phyloP scores from a whole-genome alignment of 2,329 filamentous ascomycete species.

The Neofusicoccum ribis region DNA sequence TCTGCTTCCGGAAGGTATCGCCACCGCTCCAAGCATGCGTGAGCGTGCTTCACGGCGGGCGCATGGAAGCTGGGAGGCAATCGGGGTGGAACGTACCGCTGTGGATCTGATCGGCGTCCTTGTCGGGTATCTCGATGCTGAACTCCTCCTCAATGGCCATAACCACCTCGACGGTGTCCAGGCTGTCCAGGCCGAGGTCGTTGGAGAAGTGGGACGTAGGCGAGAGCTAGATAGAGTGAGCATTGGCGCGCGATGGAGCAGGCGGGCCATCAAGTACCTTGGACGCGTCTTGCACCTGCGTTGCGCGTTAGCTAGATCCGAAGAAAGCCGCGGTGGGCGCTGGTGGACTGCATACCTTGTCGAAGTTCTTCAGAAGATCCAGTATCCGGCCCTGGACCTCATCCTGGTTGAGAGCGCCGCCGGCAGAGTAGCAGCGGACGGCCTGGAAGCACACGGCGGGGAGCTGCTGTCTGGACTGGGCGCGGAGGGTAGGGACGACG shows the following conservation, averaged over 20 bases:
- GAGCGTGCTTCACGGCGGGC: not conserved
- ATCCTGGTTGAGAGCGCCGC: slow-evolving; percentile 72
- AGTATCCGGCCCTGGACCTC: slow-evolving; percentile 92
- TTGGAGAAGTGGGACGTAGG: slow-evolving; percentile 88
- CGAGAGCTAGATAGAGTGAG: slow-evolving; percentile 66
- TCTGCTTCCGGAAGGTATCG: not conserved
- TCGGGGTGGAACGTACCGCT: slow-evolving; percentile 65
- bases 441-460: slow-evolving; percentile 67
- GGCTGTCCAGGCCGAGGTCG: slow-evolving; percentile 92
- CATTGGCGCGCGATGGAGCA: not conserved
- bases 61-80: not conserved
- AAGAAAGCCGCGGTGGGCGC: not conserved
- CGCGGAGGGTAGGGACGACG: slow-evolving; percentile 61
- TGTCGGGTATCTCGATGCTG: slow-evolving; percentile 97
- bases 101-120: slow-evolving; percentile 92
- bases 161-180: slow-evolving; percentile 98
- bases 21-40: not conserved
- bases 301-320: slow-evolving; percentile 28
- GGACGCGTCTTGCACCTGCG: slow-evolving; percentile 62
- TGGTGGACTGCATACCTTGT: slow-evolving; percentile 68
- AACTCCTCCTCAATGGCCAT: slow-evolving; percentile 99
- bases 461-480: slow-evolving; percentile 60
- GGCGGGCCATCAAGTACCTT: slow-evolving; percentile 48
- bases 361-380: slow-evolving; percentile 90
- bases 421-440: slow-evolving; percentile 84